Evolutionary conservation across 1,284 basidiomycete species (phyloP).

Genomic region (Ustilago esculenta): DNA sequence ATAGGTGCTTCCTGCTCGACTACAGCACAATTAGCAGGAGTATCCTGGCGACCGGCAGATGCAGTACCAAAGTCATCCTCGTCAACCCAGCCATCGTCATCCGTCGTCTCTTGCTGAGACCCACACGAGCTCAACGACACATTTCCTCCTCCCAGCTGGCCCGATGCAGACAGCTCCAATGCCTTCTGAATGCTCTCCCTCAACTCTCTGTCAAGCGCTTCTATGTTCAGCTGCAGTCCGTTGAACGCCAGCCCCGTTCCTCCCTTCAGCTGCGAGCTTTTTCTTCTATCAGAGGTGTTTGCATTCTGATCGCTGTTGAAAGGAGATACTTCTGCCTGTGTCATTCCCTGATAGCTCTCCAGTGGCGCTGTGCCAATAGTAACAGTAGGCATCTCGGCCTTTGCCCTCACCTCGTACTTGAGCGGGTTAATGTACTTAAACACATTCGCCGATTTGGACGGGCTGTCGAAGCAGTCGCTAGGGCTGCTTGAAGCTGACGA

Average conservation of each 20-base stretch:
- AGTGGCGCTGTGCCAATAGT: constrained; percentile 13
- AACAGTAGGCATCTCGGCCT: constrained; percentile 23
- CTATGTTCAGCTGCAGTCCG: constrained; percentile 15
- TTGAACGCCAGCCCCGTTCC: constrained; percentile 5
- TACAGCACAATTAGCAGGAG: neutral
- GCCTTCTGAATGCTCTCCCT: constrained; percentile 21
- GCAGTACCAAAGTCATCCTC: constrained; percentile 11
- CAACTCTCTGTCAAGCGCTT: constrained; percentile 3
- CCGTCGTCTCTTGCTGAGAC: constrained; percentile 12
- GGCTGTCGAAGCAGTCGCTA: constrained; percentile 20
- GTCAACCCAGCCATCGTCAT: constrained; percentile 40
- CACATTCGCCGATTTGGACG: constrained; percentile 10
- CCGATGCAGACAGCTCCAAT: neutral
- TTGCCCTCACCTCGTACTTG: constrained; percentile 5
- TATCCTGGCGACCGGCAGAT: neutral
- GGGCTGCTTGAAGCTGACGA: constrained; percentile 20
- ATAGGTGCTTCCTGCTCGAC: neutral
- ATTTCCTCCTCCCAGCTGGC: neutral
- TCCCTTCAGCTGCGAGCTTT: neutral
- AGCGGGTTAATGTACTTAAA: constrained; percentile 15
- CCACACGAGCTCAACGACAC: constrained; percentile 17
- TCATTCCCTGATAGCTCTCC: neutral
- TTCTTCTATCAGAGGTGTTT: too few species aligned
- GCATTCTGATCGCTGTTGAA: constrained; percentile 18
- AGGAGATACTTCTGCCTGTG: constrained; percentile 4